These are phyloP conservation scores for Phytophthora capsici DNA, from an alignment of 352 stramenopile species.

Conservation along the genomic window DNA sequence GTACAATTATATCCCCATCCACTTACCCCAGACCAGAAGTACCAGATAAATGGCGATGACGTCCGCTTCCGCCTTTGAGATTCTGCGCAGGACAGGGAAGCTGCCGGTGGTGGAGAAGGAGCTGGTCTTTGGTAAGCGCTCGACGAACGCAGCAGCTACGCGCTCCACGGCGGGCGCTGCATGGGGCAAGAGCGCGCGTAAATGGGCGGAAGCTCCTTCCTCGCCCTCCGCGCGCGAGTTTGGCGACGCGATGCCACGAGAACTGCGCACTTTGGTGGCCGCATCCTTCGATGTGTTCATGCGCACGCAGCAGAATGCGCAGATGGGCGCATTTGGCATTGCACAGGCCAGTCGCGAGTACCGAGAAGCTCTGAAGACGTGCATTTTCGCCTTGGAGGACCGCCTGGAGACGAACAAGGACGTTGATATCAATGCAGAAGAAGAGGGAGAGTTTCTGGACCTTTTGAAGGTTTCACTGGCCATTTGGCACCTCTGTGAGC, in stretches of 20 bases:
- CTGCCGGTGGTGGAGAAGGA: conserved; percentile 51
- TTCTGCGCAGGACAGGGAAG: conserved; percentile 48
- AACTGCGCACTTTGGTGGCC: conserved; percentile 63
- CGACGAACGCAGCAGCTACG: conserved; percentile 13
- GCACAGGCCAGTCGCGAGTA: conserved; percentile 68
- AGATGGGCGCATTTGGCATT: conserved; percentile 23
- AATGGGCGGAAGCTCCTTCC: conserved; percentile 41
- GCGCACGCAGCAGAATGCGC: conserved; percentile 31
- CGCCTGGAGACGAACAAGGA: conserved; percentile 36
- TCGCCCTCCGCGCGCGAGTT: conserved; percentile 10
- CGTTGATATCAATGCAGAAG: conserved; percentile 20
- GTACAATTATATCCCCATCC: conserved; percentile 1
- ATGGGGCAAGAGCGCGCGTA: conserved; percentile 60
- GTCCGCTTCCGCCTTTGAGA: conserved; percentile 47
- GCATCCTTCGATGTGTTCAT: conserved; percentile 71
- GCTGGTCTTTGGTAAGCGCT: conserved; percentile 34
- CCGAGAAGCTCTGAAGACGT: conserved; percentile 69
- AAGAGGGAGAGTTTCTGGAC: conserved; percentile 61
- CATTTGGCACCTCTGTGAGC: conserved; percentile 81
- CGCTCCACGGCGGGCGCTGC: conserved; percentile 40
- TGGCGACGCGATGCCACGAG: conserved; percentile 50
- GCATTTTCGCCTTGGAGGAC: conserved; percentile 73
- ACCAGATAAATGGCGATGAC: conserved; percentile 19
- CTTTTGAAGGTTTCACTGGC: conserved; percentile 82
- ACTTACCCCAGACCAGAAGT: conserved; percentile 9